Conservation (phyloP, 179 eudicot species). For the Camellia oleifera region DNA sequence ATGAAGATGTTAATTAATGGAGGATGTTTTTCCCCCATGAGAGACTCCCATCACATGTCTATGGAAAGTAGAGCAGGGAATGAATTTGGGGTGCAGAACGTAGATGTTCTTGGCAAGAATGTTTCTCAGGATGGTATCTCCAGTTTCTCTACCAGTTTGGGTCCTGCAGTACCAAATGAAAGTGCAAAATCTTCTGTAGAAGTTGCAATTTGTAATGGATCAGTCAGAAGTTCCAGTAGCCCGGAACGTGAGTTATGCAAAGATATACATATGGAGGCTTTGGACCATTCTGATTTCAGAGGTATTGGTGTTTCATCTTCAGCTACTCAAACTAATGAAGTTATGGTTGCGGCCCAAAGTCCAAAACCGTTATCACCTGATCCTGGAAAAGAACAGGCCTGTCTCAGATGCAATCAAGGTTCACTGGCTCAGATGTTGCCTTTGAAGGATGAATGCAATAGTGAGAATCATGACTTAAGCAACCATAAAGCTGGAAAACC, state of each 20-base stretch:
- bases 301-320: neutral
- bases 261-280: conserved; percentile 24
- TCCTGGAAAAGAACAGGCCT: conserved; percentile 14
- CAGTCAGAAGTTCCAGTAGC: conserved; percentile 17
- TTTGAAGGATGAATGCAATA: conserved; percentile 17
- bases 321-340: conserved; percentile 17
- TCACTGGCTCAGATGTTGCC: conserved; percentile 8
- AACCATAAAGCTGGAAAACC: conserved; percentile 6
- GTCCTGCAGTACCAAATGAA: conserved; percentile 23
- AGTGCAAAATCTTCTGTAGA: conserved; percentile 21
- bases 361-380: conserved; percentile 21
- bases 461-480: conserved; percentile 15
- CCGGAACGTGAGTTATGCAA: conserved; percentile 16
- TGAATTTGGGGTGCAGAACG: conserved; percentile 24
- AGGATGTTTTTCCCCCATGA: conserved; percentile 20
- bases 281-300: neutral
- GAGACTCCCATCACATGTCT: conserved; percentile 24
- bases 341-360: conserved; percentile 23
- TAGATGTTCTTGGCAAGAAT: conserved; percentile 16
- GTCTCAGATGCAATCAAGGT: conserved; percentile 9
- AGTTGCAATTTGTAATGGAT: conserved; percentile 20
- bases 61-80: conserved; percentile 24
- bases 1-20: conserved; percentile 27
- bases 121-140: conserved; percentile 24
- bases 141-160: conserved; percentile 21